Percentiles rank a stretch among this genome's conserved stretches.
phyloP scores from a whole-genome alignment of 352 stramenopile species.

The Phytopythium vexans region DNA sequence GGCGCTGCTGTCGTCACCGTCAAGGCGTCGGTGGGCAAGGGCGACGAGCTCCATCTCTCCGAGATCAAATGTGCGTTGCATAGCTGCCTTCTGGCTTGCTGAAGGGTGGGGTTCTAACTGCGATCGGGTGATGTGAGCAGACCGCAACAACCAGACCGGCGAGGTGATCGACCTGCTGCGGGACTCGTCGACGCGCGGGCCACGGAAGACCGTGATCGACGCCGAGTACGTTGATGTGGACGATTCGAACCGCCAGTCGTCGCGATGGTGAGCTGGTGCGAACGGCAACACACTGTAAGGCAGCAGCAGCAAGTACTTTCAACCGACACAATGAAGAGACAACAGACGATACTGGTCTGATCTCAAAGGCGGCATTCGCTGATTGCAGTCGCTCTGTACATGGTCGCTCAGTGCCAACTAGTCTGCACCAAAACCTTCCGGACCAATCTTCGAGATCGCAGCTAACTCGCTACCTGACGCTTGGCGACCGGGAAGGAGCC shows the following conservation, averaged over 20 bases:
- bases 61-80: conserved; percentile 61
- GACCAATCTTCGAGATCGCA: not conserved
- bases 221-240: conserved; percentile 71
- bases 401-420: conserved; percentile 5
- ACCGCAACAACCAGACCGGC: conserved; percentile 49
- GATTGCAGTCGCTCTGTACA: conserved; percentile 8
- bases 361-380: not conserved
- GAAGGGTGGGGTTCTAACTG: not conserved
- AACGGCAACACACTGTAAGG: too few species aligned
- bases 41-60: conserved; percentile 37
- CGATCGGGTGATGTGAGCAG: conserved; percentile 14
- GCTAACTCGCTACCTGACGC: conserved; percentile 40
- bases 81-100: conserved; percentile 3
- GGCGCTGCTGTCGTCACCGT: conserved; percentile 41
- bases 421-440: not conserved
- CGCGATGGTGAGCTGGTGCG: conserved; percentile 14
- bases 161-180: conserved; percentile 68
- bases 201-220: conserved; percentile 61
- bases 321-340: conserved; percentile 9
- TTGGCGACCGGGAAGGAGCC: conserved; percentile 76
- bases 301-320: conserved; percentile 8
- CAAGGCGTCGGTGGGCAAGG: conserved; percentile 45
- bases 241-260: conserved; percentile 15
- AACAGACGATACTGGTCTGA: too few species aligned
- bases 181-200: conserved; percentile 24